phyloP scores from a whole-genome alignment of 2,329 filamentous ascomycete species.

The Exophiala oligosperma region DNA sequence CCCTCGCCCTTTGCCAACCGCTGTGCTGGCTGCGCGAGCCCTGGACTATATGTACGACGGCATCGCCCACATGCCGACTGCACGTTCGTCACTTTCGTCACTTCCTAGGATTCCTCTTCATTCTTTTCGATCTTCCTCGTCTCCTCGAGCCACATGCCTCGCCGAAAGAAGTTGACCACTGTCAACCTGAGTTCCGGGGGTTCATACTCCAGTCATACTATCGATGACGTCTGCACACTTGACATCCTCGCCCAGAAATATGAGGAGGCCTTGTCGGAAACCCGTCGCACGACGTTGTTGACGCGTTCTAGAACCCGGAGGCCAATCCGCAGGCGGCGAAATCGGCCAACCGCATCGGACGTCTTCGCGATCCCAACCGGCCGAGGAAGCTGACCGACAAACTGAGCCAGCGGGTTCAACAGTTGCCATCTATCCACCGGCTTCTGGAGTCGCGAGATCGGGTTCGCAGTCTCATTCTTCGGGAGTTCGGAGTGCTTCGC shows the following conservation, averaged over 20 bases:
- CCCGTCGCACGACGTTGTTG: constrained; percentile 9
- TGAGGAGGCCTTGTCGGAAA: constrained; percentile 13
- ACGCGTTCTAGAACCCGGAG: no score
- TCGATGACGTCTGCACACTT: constrained; percentile 21
- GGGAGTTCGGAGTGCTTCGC: no score
- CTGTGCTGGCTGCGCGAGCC: background rate
- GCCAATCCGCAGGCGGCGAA: no score
- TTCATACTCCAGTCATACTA: constrained; percentile 1
- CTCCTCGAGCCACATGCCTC: background rate
- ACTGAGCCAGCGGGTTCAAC: no score
- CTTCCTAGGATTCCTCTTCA: background rate
- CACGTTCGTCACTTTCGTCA: background rate
- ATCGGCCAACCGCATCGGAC: no score
- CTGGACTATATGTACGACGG: background rate
- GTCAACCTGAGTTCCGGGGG: constrained; percentile 1
- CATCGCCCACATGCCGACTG: background rate
- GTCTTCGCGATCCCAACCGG: no score
- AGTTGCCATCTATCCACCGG: no score
- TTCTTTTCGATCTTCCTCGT: background rate
- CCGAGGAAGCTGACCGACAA: no score
- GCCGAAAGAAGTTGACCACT: constrained; percentile 1
- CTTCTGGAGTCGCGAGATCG: no score
- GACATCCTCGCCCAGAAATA: constrained; percentile 16
- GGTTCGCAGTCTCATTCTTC: no score
- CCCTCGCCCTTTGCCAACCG: background rate